A percentile compares a stretch with the other conserved stretches of the same genome.
phyloP scores from a whole-genome alignment of 345 rosid species.

The Erodium maritimum region DNA sequence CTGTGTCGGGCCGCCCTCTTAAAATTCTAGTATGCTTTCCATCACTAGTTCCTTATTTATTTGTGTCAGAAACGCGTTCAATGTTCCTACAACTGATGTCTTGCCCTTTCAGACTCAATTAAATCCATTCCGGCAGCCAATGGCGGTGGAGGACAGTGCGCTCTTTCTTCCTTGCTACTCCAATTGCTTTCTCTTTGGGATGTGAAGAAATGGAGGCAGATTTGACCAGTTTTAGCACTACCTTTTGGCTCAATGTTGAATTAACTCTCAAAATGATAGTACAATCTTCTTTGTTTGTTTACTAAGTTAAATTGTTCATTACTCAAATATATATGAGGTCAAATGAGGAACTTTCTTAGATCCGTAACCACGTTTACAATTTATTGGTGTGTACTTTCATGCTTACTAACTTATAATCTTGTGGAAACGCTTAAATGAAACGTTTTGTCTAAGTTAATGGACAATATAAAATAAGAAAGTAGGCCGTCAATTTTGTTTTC shows the following conservation, averaged over 20 bases:
- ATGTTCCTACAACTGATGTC: background rate
- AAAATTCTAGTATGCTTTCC: constrained; percentile 34
- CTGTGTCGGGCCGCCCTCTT: constrained; percentile 38
- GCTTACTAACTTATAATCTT: too few relatives aligned
- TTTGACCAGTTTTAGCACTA: background rate
- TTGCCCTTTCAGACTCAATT: constrained; percentile 47
- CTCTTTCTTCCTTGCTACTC: constrained; percentile 80
- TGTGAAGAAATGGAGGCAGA: constrained; percentile 10
- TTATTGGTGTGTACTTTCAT: too few relatives aligned
- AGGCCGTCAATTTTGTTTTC: too few relatives aligned
- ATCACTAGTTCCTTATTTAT: background rate
- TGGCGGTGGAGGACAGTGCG: constrained; percentile 62
- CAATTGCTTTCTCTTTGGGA: constrained; percentile 77
- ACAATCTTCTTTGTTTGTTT: background rate
- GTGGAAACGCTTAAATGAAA: too few relatives aligned
- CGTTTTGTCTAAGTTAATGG: too few relatives aligned
- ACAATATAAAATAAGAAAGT: too few relatives aligned
- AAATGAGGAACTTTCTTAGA: too few relatives aligned
- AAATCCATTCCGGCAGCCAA: constrained; percentile 94
- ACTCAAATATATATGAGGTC: background rate
- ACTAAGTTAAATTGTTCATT: background rate
- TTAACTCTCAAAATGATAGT: too few relatives aligned
- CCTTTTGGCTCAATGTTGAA: background rate
- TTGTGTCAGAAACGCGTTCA: background rate
- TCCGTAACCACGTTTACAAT: too few relatives aligned